phyloP scores from a whole-genome alignment of 768 basidiomycete genomes.

The Kwoniella dejecticola region DNA sequence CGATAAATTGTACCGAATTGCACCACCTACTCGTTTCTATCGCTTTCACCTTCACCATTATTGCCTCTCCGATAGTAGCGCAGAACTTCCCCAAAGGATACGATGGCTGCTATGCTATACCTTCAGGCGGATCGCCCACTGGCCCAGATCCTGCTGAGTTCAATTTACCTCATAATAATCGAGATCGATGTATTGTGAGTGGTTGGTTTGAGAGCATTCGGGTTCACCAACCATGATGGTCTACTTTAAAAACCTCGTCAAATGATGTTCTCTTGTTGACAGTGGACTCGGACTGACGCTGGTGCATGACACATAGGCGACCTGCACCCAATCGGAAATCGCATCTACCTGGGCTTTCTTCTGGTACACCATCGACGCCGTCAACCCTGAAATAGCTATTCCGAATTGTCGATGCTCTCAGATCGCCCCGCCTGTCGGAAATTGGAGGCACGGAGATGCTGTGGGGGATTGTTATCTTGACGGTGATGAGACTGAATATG shows the following conservation, averaged over 20 bases:
- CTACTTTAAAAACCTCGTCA: neutral
- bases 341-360: neutral
- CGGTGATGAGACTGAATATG: neutral
- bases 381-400: neutral
- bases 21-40: neutral
- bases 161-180: constrained; percentile 1
- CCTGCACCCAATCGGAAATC: neutral
- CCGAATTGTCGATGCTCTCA: neutral
- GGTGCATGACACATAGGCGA: neutral
- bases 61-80: neutral
- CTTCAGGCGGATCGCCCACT: neutral
- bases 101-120: constrained; percentile 1
- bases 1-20: too few species aligned
- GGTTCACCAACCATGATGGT: neutral
- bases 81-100: constrained; percentile 1
- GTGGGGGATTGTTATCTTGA: neutral
- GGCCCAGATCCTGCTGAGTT: constrained; percentile 1
- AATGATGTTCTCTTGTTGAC: too few species aligned
- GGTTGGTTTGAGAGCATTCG: neutral
- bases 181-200: neutral
- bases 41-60: neutral
- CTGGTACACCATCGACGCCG: neutral
- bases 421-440: neutral
- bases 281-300: too few species aligned
- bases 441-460: neutral